These are phyloP conservation scores for Leccinum rimulosum DNA, from an alignment of 768 basidiomycete species.

Conservation along the genomic window DNA sequence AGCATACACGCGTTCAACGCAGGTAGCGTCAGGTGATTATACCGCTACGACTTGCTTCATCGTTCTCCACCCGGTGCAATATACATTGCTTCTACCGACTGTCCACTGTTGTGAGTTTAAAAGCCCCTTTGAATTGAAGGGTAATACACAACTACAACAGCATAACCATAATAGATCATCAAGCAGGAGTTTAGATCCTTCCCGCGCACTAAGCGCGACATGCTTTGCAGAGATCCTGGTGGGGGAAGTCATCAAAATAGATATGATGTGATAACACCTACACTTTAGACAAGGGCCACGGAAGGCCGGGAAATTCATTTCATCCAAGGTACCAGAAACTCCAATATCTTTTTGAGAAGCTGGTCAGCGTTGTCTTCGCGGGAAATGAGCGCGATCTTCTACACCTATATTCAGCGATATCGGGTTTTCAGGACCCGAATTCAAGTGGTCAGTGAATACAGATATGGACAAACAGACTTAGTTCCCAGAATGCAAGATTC, in stretches of 20 bases:
- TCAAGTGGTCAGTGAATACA: background rate
- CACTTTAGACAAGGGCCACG: background rate
- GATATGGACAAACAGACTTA: background rate
- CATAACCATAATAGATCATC: constrained; percentile 4
- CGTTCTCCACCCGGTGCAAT: background rate
- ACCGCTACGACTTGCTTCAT: background rate
- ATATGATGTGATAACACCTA: background rate
- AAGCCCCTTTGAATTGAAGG: background rate
- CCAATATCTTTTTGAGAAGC: background rate
- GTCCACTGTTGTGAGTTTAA: background rate
- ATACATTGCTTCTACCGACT: constrained; percentile 6
- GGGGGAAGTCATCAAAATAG: background rate
- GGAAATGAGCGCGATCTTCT: background rate
- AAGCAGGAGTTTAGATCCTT: background rate
- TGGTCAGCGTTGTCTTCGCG: background rate
- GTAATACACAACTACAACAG: background rate
- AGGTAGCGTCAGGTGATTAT: background rate
- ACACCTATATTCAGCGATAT: background rate
- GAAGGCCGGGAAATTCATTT: background rate
- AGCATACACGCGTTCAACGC: background rate
- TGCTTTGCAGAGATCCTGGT: background rate
- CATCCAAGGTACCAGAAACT: background rate
- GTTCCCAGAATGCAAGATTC: background rate
- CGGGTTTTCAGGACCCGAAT: background rate
- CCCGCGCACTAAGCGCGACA: background rate